phyloP scores from a whole-genome alignment of 2,329 filamentous ascomycete genomes.

The Fusarium chuoi region DNA sequence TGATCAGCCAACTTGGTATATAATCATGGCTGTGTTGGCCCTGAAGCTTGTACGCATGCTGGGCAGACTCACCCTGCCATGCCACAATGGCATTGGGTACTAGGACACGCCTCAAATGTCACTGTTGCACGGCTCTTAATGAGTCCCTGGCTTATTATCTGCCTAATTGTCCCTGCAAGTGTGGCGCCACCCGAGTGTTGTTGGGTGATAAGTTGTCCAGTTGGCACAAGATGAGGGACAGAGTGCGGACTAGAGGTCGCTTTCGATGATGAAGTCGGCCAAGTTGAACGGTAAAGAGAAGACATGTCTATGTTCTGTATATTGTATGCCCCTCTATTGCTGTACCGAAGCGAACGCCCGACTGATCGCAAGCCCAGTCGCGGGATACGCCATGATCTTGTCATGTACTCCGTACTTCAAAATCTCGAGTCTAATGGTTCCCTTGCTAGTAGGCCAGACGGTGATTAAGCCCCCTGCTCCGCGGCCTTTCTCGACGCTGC shows the following conservation, averaged over 20 bases:
- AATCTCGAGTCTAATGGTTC: constrained; percentile 59
- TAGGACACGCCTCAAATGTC: no score
- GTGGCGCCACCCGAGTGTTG: no score
- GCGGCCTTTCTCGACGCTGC: constrained; percentile 43
- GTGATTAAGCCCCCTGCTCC: constrained; percentile 57
- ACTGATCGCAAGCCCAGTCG: constrained; percentile 57
- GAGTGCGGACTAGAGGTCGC: background rate
- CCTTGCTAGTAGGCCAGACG: constrained; percentile 55
- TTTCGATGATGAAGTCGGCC: background rate
- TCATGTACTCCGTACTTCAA: constrained; percentile 62
- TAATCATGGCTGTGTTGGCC: accelerated
- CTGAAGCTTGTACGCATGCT: background rate
- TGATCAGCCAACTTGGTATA: accelerated
- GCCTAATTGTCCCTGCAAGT: background rate
- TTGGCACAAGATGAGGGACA: background rate
- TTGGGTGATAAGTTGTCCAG: background rate
- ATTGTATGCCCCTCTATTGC: background rate
- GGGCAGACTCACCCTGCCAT: no score
- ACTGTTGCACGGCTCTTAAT: background rate
- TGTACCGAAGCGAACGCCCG: constrained; percentile 22
- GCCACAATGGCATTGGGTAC: background rate
- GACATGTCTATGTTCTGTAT: background rate
- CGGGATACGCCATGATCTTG: constrained; percentile 61
- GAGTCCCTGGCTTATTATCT: background rate
- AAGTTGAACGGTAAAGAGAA: background rate